Evolutionary conservation across 257 asterid species (phyloP).

Genomic region (Solanum etuberosum): DNA sequence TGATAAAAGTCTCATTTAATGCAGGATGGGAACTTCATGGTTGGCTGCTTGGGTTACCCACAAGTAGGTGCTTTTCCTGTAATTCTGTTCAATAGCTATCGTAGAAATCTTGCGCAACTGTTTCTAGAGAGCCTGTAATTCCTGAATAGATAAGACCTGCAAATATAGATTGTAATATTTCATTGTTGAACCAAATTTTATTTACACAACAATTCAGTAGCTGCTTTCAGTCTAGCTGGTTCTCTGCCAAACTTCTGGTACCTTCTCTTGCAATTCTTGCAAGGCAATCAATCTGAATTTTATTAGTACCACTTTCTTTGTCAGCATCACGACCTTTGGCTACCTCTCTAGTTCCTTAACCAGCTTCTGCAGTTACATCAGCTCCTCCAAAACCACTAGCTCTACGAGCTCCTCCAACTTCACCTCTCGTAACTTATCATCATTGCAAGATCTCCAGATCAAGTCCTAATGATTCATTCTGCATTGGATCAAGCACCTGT

Average conservation of each 20-base stretch:
- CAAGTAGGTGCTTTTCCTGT: constrained; percentile 41
- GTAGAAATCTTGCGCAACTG: neutral
- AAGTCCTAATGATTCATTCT: neutral
- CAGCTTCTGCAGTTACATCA: neutral
- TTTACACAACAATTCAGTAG: neutral
- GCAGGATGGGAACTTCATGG: constrained; percentile 99
- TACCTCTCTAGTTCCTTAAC: neutral
- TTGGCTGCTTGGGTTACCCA: constrained; percentile 95
- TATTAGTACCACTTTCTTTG: neutral
- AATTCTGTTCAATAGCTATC: neutral
- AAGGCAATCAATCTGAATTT: neutral
- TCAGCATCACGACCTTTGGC: neutral
- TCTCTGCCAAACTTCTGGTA: neutral
- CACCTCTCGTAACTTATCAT: neutral
- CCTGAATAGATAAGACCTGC: neutral
- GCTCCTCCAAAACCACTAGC: neutral
- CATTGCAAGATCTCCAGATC: neutral
- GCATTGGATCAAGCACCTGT: neutral
- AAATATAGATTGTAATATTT: neutral
- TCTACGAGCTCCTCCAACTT: neutral
- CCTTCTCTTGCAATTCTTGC: neutral
- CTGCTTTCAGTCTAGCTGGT: neutral
- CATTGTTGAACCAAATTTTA: neutral
- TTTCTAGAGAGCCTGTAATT: neutral
- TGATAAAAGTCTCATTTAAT: constrained; percentile 4